A percentile compares a stretch with the other conserved stretches of the same genome.
Conservation (phyloP, 1,139 yeast species). For the Hemisphaericaspora xylanilytica region DNA sequence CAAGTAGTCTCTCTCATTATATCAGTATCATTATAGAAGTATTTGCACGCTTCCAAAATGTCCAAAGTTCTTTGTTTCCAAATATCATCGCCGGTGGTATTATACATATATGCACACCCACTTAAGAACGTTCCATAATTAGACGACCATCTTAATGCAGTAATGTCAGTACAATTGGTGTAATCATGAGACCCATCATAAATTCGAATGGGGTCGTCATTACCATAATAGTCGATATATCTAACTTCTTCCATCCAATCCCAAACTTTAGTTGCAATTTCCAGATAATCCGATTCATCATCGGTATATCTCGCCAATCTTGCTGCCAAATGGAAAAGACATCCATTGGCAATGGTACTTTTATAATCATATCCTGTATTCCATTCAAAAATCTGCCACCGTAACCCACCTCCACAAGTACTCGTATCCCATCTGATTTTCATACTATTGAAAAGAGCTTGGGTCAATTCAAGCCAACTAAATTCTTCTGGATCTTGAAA, state of each 20-base stretch:
- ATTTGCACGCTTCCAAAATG: conserved; percentile 50
- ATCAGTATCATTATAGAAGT: conserved; percentile 43
- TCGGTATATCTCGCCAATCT: conserved; percentile 73
- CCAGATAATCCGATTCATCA: conserved; percentile 51
- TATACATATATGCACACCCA: conserved; percentile 71
- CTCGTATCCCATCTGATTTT: conserved; percentile 67
- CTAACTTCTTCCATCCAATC: conserved; percentile 62
- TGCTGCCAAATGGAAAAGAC: conserved; percentile 74
- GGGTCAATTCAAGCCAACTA: conserved; percentile 68
- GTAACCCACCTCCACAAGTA: conserved; percentile 70
- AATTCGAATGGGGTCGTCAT: conserved; percentile 39
- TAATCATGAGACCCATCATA: conserved; percentile 69
- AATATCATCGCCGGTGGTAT: conserved; percentile 50
- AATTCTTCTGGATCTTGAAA: conserved; percentile 51
- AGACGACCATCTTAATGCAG: conserved; percentile 68
- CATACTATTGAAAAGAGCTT: conserved; percentile 76
- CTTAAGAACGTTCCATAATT: conserved; percentile 70
- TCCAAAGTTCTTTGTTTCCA: conserved; percentile 58
- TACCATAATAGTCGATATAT: conserved; percentile 40
- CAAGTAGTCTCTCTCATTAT: conserved; percentile 72
- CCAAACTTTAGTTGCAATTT: conserved; percentile 66
- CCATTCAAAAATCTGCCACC: conserved; percentile 85
- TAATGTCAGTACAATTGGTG: conserved; percentile 54
- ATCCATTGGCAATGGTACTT: conserved; percentile 76
- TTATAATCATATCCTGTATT: conserved; percentile 77